These are phyloP conservation scores for Xylaria sp. DNA, from an alignment of 2,329 filamentous ascomycete genomes.

Conservation along the genomic window DNA sequence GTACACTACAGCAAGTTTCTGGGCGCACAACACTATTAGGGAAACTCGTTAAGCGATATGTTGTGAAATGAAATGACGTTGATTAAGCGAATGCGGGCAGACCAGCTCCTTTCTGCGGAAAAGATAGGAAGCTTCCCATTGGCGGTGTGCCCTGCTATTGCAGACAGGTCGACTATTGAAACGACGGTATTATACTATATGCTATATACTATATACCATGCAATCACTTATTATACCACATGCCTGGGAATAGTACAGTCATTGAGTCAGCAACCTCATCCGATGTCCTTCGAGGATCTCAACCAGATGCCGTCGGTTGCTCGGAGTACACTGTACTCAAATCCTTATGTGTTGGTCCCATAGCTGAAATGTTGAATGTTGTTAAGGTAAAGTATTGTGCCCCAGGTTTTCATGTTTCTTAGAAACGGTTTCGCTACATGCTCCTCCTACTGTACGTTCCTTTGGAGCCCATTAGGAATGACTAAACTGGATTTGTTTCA, in stretches of 20 bases:
- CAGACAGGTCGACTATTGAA: neutral
- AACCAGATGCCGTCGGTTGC: conserved; percentile 10
- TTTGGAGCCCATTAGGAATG: conserved; percentile 15
- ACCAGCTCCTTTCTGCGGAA: neutral
- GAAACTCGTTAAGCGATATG: neutral
- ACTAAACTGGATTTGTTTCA: conserved; percentile 21
- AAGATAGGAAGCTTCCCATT: neutral
- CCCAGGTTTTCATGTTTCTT: conserved; percentile 15
- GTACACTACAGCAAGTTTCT: neutral
- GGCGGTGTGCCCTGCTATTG: no score
- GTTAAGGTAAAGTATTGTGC: neutral
- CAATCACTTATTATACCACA: neutral
- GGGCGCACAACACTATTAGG: neutral
- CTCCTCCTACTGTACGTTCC: conserved; percentile 19
- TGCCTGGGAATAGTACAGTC: neutral
- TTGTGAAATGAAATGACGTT: conserved; percentile 2
- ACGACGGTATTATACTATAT: neutral
- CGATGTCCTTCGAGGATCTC: conserved; percentile 9
- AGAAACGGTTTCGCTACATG: conserved; percentile 11
- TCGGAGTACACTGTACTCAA: conserved; percentile 7
- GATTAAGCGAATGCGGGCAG: neutral
- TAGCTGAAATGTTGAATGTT: neutral
- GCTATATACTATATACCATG: neutral
- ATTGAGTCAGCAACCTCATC: conserved; percentile 3
- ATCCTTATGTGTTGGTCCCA: neutral